phyloP scores from a whole-genome alignment of 2,329 filamentous ascomycete species.

The Ophidiomyces ophidiicola region DNA sequence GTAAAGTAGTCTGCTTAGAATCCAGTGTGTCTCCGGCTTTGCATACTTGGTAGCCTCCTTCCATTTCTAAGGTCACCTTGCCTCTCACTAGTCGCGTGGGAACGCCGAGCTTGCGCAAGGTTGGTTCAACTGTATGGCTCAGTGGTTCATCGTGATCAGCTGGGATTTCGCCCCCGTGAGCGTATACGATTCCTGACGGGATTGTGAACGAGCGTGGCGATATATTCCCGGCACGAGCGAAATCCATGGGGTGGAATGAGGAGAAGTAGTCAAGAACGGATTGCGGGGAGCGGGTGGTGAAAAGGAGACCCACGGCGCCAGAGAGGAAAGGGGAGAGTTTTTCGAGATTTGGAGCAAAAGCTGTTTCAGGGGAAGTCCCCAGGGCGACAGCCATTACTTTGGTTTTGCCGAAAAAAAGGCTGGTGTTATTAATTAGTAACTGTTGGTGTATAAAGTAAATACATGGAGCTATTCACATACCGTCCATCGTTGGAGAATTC shows the following conservation, averaged over 20 bases:
- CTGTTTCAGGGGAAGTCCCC: constrained; percentile 62
- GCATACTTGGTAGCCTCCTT: constrained; percentile 61
- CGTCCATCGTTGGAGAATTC: constrained; percentile 57
- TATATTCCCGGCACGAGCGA: constrained; percentile 70
- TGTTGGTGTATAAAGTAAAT: constrained; percentile 16
- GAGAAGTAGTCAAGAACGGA: constrained; percentile 62
- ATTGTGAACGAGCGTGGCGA: constrained; percentile 67
- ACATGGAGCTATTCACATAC: constrained; percentile 59
- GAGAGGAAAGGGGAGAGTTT: constrained; percentile 55
- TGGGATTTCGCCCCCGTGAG: constrained; percentile 64
- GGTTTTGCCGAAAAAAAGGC: constrained; percentile 97
- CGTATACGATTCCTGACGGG: constrained; percentile 70
- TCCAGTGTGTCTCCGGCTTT: constrained; percentile 74
- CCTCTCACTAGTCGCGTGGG: constrained; percentile 82
- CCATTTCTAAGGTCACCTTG: constrained; percentile 60
- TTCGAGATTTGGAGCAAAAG: constrained; percentile 67
- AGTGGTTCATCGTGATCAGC: constrained; percentile 73
- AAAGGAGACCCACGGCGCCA: constrained; percentile 80
- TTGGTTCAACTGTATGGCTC: constrained; percentile 79
- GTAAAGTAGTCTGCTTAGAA: constrained; percentile 77
- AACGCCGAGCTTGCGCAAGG: constrained; percentile 76
- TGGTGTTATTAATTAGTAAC: constrained; percentile 29
- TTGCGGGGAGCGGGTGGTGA: constrained; percentile 63
- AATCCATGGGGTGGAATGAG: constrained; percentile 65
- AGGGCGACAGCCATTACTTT: constrained; percentile 97